Evolutionary conservation across 2,329 filamentous ascomycete species (phyloP), one percentile per base, ranked within the genome.

Genomic region (Arthrobotrys megalospora): DNA sequence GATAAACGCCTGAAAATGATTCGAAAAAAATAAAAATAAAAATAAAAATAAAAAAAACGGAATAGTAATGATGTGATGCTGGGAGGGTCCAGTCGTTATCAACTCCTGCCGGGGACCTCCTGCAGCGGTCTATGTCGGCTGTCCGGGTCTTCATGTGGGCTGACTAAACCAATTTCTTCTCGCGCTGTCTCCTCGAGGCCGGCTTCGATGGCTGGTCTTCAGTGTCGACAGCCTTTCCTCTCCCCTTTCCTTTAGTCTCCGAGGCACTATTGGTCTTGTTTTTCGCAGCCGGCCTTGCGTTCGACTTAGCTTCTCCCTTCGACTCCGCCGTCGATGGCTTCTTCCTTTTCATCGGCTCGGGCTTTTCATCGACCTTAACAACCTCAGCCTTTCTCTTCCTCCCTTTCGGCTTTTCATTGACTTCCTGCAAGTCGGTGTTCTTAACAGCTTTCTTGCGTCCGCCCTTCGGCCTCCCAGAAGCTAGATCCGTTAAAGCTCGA

Each of bases 381-480:
- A 41, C 12, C 14, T 45, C 52, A 0, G 24, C 32, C 34, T 71
- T 71, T 47, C 50, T 65, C 45, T 78, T 71, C 52, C 14, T 67
- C 6, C 38, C 60, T 7, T 36, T 53, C 11, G 7, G 24, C 32
- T 43, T 48, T 11, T 52, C 65, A 1, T 4, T 14, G 14, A 8
- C 28, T 28, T 53, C 50, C n/a, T 38, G 19, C 12, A 21, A n/a
- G 19, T 53, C 21, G 12, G 12, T 12, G 11, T 34, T 36, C 16
- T 16, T 19, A 8, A 21, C 36, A n/a, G 10, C 53, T 28, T 48
- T 62, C 50, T 71, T 76, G 8, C 36, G 55, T 5, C 55, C 36
- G 14, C 21, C 19, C 19, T 24, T 43, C 10, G 34, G 6, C n/a
- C 24, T 60, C 2, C 55, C 34, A 1, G 36, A 43, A 2, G 55